Base-by-base conservation (phyloP, 1,139 yeast species). In the Arxiozyma slooffiae region DNA sequence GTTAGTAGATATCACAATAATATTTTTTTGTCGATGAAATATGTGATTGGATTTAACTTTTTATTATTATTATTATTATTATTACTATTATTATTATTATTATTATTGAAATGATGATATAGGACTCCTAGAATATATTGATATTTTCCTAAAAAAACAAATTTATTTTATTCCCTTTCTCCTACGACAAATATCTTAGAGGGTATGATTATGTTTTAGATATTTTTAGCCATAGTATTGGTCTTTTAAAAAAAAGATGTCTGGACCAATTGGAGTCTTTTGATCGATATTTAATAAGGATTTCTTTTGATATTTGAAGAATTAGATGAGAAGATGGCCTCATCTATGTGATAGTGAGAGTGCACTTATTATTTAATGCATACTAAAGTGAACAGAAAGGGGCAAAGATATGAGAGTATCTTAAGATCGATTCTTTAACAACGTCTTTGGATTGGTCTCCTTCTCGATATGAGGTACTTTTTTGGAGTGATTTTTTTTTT, bases 131-230 rank as follows among this genome's bases (percentile, higher is more conserved):
- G 71, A 2, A 36, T 42, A 56, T 78, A 80, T 50, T 80, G 84
- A 58, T 67, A 75, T 52, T 73, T 75, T 6, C 78, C 76, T 48
- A 82, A 64, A 0, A 84, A 68, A 0, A 92, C 92, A 60, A 72
- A 75, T 0, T 90, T 92, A 46, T 80, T 79, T 22, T 72, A 69
- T 34, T 82, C 76, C n/a, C n/a, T n/a, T n/a, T n/a, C 57, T 92
- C 97, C 80, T 89, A 88, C 16, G 88, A 62, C 46, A 89, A 61
- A 0, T 88, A 80, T 50, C 97, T 69, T 0, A 98, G 97, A 16
- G 83, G 75, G 62, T 81, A 88, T 48, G 83, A 83, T n/a, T 76
- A 73, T 0, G 77, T 69, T 36, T 74, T 68, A 1, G 69, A 61
- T n/a, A 66, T 58, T 4, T n/a, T 60, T 55, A 23, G 70, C 68